A percentile compares a stretch with the other conserved stretches of the same genome.
phyloP scores from a whole-genome alignment of 805 yeast species.

The Pichia manshurica region DNA sequence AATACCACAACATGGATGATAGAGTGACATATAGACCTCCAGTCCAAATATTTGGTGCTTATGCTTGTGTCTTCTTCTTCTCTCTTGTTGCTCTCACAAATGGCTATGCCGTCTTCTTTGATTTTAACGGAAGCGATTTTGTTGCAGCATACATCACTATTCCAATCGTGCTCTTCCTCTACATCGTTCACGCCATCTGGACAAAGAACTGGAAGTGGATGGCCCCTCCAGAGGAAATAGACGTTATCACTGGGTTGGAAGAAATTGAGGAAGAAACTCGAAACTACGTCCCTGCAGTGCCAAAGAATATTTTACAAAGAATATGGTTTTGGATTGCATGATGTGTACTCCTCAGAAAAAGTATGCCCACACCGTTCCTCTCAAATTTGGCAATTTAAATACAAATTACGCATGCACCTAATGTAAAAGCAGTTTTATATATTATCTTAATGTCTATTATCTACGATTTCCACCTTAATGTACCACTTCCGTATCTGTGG shows the following conservation, averaged over 20 bases:
- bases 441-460: too few species aligned
- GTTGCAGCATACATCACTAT: slow-evolving; percentile 69
- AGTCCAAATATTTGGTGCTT: slow-evolving; percentile 54
- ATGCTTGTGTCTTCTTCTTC: slow-evolving; percentile 42
- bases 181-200: slow-evolving; percentile 52
- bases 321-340: slow-evolving; percentile 45
- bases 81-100: slow-evolving; percentile 54
- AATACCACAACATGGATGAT: slow-evolving; percentile 44
- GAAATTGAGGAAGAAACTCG: slow-evolving; percentile 61
- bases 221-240: slow-evolving; percentile 52
- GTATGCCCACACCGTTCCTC: too few species aligned
- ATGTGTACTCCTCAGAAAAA: not conserved
- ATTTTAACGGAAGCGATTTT: slow-evolving; percentile 51
- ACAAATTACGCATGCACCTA: too few species aligned
- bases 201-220: slow-evolving; percentile 40
- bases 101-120: slow-evolving; percentile 63
- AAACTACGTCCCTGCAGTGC: slow-evolving; percentile 24
- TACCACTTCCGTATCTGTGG: not conserved
- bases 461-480: too few species aligned
- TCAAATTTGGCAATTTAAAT: not conserved
- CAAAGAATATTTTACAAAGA: slow-evolving; percentile 38
- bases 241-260: slow-evolving; percentile 54
- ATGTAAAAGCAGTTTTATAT: too few species aligned
- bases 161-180: slow-evolving; percentile 49
- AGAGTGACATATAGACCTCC: slow-evolving; percentile 54